Percentiles rank a stretch among this genome's conserved stretches.
Conservation (phyloP, 192 early-diverging fungal genomes). For the Coemansia pectinata region DNA sequence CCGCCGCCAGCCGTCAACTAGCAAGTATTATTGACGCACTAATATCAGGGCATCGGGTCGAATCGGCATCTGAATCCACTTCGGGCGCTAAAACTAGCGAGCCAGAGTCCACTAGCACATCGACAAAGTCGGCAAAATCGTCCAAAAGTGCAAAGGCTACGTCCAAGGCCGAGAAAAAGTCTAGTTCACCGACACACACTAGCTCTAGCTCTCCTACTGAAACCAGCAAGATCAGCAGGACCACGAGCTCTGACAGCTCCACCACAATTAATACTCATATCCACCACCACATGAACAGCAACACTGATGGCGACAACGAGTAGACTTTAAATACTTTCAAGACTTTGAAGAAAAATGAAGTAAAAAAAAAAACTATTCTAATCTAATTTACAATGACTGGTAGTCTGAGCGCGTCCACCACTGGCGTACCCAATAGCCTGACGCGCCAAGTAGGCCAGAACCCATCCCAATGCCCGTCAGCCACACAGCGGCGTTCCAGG, state of each 20-base stretch:
- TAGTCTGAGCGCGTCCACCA: slow-evolving; percentile 55
- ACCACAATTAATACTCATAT: slow-evolving; percentile 18
- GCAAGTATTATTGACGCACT: slow-evolving; percentile 24
- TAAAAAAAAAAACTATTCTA: background rate
- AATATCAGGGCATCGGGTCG: background rate
- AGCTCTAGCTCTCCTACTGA: background rate
- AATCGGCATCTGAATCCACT: background rate
- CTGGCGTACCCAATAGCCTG: slow-evolving; percentile 55
- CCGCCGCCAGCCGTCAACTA: slow-evolving; percentile 18
- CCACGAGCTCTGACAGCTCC: slow-evolving; percentile 2
- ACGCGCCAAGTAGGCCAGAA: slow-evolving; percentile 40
- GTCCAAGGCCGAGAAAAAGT: background rate
- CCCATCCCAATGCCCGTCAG: slow-evolving; percentile 51
- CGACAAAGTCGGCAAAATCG: background rate
- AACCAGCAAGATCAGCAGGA: background rate
- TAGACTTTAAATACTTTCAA: no score
- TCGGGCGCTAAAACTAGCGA: background rate
- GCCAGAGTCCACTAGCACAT: background rate
- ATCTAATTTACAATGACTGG: slow-evolving; percentile 47
- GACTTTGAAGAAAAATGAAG: background rate
- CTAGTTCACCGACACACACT: background rate
- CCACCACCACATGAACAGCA: slow-evolving; percentile 21
- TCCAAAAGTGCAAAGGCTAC: slow-evolving; percentile 4
- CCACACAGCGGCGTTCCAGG: slow-evolving; percentile 52
- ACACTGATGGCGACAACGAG: background rate